Conservation (phyloP, 495 filamentous ascomycete genomes). For the Neurospora sp. region DNA sequence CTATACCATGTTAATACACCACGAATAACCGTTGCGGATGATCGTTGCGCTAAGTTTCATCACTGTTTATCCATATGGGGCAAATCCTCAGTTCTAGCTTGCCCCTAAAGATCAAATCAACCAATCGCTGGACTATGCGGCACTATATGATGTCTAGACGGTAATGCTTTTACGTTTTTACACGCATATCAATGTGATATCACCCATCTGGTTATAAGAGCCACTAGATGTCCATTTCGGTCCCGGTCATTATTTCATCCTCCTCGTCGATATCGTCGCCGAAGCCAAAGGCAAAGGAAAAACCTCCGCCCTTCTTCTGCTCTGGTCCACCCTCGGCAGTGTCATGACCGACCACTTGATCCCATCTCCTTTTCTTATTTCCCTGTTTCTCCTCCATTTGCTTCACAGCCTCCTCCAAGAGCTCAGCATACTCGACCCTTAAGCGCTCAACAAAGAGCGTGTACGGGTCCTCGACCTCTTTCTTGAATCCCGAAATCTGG, state of each 20-base stretch:
- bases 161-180: not conserved
- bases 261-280: conserved; percentile 45
- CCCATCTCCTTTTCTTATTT: conserved; percentile 78
- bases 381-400: conserved; percentile 53
- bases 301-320: conserved; percentile 43
- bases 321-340: conserved; percentile 26
- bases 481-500: conserved; percentile 78
- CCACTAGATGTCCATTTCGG: not conserved
- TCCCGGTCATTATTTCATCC: conserved; percentile 22
- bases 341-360: conserved; percentile 51
- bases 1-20: not conserved
- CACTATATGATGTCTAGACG: not conserved
- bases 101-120: not conserved
- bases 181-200: not conserved
- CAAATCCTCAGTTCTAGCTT: not conserved
- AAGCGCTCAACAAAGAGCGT: conserved; percentile 65
- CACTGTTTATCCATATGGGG: not conserved
- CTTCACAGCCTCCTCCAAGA: conserved; percentile 52
- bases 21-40: not conserved
- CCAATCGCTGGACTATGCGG: not conserved
- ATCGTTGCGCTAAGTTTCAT: not conserved
- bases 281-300: conserved; percentile 73
- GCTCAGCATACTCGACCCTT: conserved; percentile 48
- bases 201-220: not conserved
- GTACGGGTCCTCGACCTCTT: conserved; percentile 64